phyloP scores from a whole-genome alignment of 805 yeast genomes.

The Wickerhamomyces queroliae region DNA sequence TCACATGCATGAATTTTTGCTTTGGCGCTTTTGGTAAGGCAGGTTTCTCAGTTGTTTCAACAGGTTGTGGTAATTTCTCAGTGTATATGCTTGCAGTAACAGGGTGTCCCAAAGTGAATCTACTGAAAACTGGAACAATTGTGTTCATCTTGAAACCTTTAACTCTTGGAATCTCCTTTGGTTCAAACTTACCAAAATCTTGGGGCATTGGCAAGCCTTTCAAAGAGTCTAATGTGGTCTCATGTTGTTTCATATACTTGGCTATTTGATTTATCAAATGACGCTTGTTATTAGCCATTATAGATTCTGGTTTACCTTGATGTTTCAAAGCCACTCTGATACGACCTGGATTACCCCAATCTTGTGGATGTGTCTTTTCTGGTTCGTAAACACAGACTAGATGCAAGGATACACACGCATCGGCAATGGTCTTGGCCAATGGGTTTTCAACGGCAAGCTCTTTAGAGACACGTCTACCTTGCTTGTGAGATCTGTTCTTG shows the following conservation, averaged over 20 bases:
- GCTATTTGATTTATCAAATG: slow-evolving; percentile 57
- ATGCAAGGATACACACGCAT: slow-evolving; percentile 47
- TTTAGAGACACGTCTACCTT: slow-evolving; percentile 77
- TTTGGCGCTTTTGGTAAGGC: slow-evolving; percentile 36
- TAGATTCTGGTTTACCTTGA: slow-evolving; percentile 34
- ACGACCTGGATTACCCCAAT: slow-evolving; percentile 97
- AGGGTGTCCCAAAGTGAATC: slow-evolving; percentile 78
- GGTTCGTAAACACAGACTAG: slow-evolving; percentile 52
- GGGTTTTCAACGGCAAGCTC: slow-evolving; percentile 82
- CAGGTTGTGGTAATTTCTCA: slow-evolving; percentile 39
- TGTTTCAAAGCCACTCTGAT: slow-evolving; percentile 69
- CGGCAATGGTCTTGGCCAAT: slow-evolving; percentile 73
- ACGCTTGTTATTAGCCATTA: slow-evolving; percentile 48
- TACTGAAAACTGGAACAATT: slow-evolving; percentile 83
- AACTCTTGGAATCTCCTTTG: slow-evolving; percentile 67
- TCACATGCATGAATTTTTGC: slow-evolving; percentile 54
- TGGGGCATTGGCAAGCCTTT: slow-evolving; percentile 62
- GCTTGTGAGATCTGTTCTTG: slow-evolving; percentile 58
- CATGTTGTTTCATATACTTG: slow-evolving; percentile 55
- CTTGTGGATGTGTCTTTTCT: slow-evolving; percentile 90
- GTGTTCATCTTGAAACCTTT: slow-evolving; percentile 82
- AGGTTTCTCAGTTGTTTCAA: slow-evolving; percentile 20
- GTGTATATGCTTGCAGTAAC: slow-evolving; percentile 67
- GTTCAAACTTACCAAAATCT: slow-evolving; percentile 49
- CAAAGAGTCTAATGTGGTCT: slow-evolving; percentile 62